These are phyloP conservation scores for Solanum chmielewskii DNA, from an alignment of 257 asterid species.

Conservation along the genomic window DNA sequence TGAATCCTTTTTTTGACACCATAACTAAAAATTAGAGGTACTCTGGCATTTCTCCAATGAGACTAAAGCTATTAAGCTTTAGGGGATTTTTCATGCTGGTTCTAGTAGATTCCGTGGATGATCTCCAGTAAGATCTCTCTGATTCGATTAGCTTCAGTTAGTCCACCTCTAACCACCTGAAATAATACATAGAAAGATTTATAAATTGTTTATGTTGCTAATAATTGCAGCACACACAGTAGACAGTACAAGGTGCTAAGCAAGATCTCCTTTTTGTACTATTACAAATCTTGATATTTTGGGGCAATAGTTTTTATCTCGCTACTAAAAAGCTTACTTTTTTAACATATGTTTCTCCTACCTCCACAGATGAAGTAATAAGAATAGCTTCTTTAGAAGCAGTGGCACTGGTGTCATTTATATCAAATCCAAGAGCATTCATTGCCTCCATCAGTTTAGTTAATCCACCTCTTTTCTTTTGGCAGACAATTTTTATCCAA, in stretches of 20 bases:
- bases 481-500: constrained; percentile 55
- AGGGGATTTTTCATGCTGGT: neutral
- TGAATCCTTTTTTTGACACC: neutral
- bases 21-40: neutral
- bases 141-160: constrained; percentile 29
- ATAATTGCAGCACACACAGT: neutral
- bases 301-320: neutral
- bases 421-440: constrained; percentile 40
- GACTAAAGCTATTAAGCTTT: neutral
- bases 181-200: neutral
- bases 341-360: neutral
- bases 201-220: neutral
- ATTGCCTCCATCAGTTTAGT: constrained; percentile 63
- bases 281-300: neutral
- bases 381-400: constrained; percentile 54
- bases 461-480: constrained; percentile 43
- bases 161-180: constrained; percentile 39
- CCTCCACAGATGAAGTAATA: constrained; percentile 53
- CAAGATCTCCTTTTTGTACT: neutral
- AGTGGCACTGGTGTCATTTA: constrained; percentile 47
- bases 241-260: neutral
- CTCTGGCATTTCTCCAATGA: neutral
- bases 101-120: constrained; percentile 20
- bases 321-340: neutral
- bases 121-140: constrained; percentile 32